Evolutionary conservation across 2,329 filamentous ascomycete genomes (phyloP).

Genomic region (Myriosclerotinia curreyana): DNA sequence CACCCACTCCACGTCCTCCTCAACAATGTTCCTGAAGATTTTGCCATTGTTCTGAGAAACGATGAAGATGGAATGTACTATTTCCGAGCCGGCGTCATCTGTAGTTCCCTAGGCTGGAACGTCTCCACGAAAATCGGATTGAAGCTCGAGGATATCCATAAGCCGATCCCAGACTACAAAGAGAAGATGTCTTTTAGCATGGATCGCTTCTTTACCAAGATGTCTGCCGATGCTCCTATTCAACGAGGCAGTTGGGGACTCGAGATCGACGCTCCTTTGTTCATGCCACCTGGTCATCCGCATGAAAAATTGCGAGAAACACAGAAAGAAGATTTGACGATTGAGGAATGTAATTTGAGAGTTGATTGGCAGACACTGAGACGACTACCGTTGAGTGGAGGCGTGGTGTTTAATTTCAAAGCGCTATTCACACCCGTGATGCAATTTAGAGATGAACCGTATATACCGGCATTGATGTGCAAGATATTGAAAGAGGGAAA

Average conservation of each 20-base stretch:
- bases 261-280: conserved; percentile 71
- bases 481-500: conserved; percentile 72
- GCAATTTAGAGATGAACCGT: conserved; percentile 69
- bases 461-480: conserved; percentile 64
- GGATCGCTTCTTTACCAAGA: conserved; percentile 79
- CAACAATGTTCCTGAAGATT: conserved; percentile 81
- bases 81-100: conserved; percentile 73
- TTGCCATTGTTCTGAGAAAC: conserved; percentile 71
- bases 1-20: conserved; percentile 69
- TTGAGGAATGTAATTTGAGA: conserved; percentile 63
- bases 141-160: conserved; percentile 68
- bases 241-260: conserved; percentile 84
- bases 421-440: conserved; percentile 73
- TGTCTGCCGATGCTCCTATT: conserved; percentile 70
- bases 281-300: conserved; percentile 66
- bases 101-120: conserved; percentile 79
- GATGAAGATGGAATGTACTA: conserved; percentile 68
- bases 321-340: conserved; percentile 55
- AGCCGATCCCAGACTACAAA: conserved; percentile 74
- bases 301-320: conserved; percentile 57
- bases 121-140: conserved; percentile 70
- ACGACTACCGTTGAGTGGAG: conserved; percentile 71
- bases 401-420: conserved; percentile 85
- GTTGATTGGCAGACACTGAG: conserved; percentile 89
- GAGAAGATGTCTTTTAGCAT: conserved; percentile 87